These are phyloP conservation scores for Prosopis cineraria DNA, from an alignment of 306 rosid genomes.

Conservation along the genomic window DNA sequence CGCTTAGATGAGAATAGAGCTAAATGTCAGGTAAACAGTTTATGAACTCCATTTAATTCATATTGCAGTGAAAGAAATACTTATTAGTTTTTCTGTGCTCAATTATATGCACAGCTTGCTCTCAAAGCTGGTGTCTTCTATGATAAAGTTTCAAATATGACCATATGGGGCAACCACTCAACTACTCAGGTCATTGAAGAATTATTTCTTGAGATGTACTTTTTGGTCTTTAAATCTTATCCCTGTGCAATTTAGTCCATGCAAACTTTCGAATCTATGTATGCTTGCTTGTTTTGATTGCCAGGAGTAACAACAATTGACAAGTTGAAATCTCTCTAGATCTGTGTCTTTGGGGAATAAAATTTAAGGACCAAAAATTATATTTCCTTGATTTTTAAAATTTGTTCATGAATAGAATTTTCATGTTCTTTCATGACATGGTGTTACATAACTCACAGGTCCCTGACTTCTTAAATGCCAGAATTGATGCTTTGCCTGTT, in stretches of 20 bases:
- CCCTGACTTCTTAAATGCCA: conserved; percentile 94
- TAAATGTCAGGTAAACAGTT: conserved; percentile 81
- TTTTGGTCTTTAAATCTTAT: background rate
- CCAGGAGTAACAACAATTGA: background rate
- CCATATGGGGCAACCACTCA: conserved; percentile 99
- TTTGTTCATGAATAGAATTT: conserved; percentile 7
- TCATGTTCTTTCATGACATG: conserved; percentile 30
- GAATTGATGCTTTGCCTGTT: conserved; percentile 76
- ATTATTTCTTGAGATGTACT: background rate
- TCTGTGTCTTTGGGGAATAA: background rate
- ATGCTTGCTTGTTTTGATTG: background rate
- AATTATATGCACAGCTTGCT: conserved; percentile 65
- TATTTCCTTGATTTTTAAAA: background rate
- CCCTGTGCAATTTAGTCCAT: background rate
- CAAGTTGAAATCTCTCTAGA: background rate
- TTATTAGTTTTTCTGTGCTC: conserved; percentile 13
- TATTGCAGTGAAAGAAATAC: background rate
- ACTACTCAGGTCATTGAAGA: conserved; percentile 82
- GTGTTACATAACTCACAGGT: conserved; percentile 54
- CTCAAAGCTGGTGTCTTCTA: conserved; percentile 99
- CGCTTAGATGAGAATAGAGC: conserved; percentile 98
- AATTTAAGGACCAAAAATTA: background rate
- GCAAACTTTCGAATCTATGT: background rate
- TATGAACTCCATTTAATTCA: background rate
- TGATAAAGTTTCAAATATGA: conserved; percentile 90